phyloP scores from a whole-genome alignment of 768 basidiomycete species.

The Cyathus striatus region DNA sequence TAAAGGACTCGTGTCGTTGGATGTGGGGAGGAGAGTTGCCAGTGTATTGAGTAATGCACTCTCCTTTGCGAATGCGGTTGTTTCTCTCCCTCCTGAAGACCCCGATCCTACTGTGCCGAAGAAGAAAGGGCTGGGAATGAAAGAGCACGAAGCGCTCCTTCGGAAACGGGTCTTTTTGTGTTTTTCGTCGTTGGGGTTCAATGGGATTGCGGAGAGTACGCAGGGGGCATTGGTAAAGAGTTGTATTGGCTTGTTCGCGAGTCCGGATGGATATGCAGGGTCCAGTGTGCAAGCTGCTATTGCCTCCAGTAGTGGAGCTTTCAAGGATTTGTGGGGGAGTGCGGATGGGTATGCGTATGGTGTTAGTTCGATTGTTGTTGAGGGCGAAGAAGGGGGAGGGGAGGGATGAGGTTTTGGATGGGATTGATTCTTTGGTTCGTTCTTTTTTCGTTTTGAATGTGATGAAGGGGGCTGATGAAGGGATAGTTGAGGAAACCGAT shows the following conservation, averaged over 20 bases:
- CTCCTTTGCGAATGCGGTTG: constrained; percentile 83
- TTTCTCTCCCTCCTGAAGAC: constrained; percentile 67
- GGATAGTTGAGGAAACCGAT: no score
- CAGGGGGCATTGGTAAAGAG: constrained; percentile 80
- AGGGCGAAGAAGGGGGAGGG: constrained; percentile 83
- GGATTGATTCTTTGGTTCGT: constrained; percentile 74
- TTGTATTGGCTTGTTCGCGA: constrained; percentile 76
- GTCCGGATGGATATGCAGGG: constrained; percentile 77
- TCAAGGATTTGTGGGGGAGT: constrained; percentile 82
- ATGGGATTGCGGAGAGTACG: constrained; percentile 76
- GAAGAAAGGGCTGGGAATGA: constrained; percentile 51
- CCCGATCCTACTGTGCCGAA: constrained; percentile 25
- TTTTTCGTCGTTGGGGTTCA: constrained; percentile 76
- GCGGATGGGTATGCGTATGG: constrained; percentile 92
- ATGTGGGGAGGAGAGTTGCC: constrained; percentile 85
- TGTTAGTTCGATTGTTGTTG: constrained; percentile 84
- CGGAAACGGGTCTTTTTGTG: constrained; percentile 86
- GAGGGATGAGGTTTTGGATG: constrained; percentile 79
- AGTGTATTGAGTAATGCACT: constrained; percentile 86
- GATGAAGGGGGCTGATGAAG: no score
- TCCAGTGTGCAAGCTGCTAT: constrained; percentile 91
- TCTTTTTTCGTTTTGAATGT: no score
- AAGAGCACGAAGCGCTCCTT: constrained; percentile 78
- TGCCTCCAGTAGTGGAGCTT: constrained; percentile 76
- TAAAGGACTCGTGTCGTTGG: constrained; percentile 73